Percentiles rank a stretch among this genome's conserved stretches.
Conservation (phyloP, 495 filamentous ascomycete genomes). For the Trichoderma parareesei region DNA sequence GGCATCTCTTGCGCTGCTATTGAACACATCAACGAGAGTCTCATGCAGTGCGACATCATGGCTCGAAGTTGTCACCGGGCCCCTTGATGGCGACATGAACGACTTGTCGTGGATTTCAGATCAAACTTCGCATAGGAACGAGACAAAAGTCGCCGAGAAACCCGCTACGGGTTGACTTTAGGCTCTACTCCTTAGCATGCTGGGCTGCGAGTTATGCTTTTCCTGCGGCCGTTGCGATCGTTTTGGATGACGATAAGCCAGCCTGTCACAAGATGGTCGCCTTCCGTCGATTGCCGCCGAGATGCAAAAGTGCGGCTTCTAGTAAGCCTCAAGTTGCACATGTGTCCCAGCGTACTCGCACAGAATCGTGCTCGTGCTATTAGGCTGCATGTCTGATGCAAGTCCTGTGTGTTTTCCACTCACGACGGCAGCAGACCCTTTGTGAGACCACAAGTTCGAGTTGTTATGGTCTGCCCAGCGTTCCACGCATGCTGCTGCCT, state of each 20-base stretch:
- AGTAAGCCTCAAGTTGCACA: neutral
- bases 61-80: neutral
- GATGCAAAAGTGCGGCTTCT: neutral
- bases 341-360: neutral
- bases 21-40: neutral
- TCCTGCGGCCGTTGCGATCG: neutral
- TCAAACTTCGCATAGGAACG: neutral
- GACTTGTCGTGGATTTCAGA: neutral
- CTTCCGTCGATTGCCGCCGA: neutral
- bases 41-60: neutral
- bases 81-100: neutral
- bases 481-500: neutral
- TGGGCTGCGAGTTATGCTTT: neutral
- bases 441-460: neutral
- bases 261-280: neutral
- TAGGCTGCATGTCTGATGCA: neutral
- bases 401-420: neutral
- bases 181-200: neutral
- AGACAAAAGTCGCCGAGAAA: neutral
- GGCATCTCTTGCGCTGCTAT: neutral
- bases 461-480: neutral
- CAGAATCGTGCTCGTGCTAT: neutral
- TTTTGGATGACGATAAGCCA: neutral
- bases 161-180: neutral
- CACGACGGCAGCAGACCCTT: neutral